Evolutionary conservation across 805 yeast species (phyloP).

Genomic region (Wickerhamomyces queroliae): DNA sequence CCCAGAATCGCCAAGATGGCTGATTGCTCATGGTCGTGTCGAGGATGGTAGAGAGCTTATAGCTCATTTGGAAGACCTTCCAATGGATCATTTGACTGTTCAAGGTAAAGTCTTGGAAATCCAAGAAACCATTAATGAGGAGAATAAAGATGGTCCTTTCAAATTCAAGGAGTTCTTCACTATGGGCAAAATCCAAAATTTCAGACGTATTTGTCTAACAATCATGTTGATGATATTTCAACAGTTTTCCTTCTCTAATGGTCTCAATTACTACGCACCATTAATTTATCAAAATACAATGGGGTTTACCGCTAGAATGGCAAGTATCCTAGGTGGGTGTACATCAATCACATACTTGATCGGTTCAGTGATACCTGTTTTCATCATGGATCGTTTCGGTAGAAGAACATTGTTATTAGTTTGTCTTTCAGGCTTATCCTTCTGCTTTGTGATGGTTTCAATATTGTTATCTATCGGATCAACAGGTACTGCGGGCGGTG

Average conservation of each 20-base stretch:
- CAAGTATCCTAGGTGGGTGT: slow-evolving; percentile 32
- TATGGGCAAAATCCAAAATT: slow-evolving; percentile 24
- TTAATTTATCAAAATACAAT: slow-evolving; percentile 35
- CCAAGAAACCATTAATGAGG: slow-evolving; percentile 10
- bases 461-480: neutral
- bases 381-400: slow-evolving; percentile 39
- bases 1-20: slow-evolving; percentile 57
- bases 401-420: slow-evolving; percentile 28
- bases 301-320: slow-evolving; percentile 26
- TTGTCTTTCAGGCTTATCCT: slow-evolving; percentile 8
- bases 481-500: slow-evolving; percentile 18
- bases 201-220: slow-evolving; percentile 21
- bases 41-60: slow-evolving; percentile 35
- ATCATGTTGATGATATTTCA: slow-evolving; percentile 21
- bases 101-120: slow-evolving; percentile 9
- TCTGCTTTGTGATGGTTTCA: slow-evolving; percentile 14
- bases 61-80: slow-evolving; percentile 31
- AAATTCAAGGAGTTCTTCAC: slow-evolving; percentile 5
- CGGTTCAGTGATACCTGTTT: slow-evolving; percentile 38
- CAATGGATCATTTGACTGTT: slow-evolving; percentile 16
- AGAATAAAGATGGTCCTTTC: slow-evolving; percentile 1
- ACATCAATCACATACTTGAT: slow-evolving; percentile 34
- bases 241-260: slow-evolving; percentile 38
- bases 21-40: slow-evolving; percentile 34
- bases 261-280: slow-evolving; percentile 44